Evolutionary conservation across 148 eudicot genomes (phyloP).

Genomic region (Fagopyrum esculentum): DNA sequence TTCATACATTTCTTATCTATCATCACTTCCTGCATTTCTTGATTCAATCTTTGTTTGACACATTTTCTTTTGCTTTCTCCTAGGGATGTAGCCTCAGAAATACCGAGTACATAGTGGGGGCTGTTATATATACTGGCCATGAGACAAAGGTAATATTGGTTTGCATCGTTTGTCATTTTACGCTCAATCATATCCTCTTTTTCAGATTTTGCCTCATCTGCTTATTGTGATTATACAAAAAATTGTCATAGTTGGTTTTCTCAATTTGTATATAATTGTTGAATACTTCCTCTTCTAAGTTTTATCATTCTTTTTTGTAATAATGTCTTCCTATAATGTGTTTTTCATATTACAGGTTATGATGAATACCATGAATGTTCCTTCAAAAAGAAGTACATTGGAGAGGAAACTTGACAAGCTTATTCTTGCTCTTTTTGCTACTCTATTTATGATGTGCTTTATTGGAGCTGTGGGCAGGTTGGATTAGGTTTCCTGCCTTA

Average conservation of each 20-base stretch:
- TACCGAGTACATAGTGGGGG: slow-evolving; percentile 82
- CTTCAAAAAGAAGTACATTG: slow-evolving; percentile 95
- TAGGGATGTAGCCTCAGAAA: slow-evolving; percentile 97
- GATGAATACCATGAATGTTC: slow-evolving; percentile 99
- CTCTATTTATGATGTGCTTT: slow-evolving; percentile 82
- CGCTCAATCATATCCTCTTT: not conserved
- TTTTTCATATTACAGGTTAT: slow-evolving; percentile 55
- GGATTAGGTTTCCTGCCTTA: slow-evolving; percentile 13
- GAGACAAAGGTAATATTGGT: slow-evolving; percentile 70
- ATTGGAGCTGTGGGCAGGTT: slow-evolving; percentile 96
- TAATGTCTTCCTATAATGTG: not conserved
- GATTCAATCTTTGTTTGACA: slow-evolving; percentile 11
- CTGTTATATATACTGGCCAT: slow-evolving; percentile 79
- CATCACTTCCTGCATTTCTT: not conserved
- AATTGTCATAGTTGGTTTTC: not conserved
- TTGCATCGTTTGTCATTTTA: not conserved
- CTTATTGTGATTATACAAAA: not conserved
- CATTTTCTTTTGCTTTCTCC: slow-evolving; percentile 18
- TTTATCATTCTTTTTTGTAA: not conserved
- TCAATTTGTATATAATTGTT: not conserved
- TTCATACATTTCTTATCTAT: slow-evolving; percentile 12
- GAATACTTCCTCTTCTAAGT: not conserved
- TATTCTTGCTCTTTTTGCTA: slow-evolving; percentile 70
- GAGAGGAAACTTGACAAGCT: slow-evolving; percentile 96
- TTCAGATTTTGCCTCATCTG: not conserved